Evolutionary conservation across 768 basidiomycete genomes (phyloP), one percentile per base, ranked within the genome.

Genomic region (Podaxis sp.): DNA sequence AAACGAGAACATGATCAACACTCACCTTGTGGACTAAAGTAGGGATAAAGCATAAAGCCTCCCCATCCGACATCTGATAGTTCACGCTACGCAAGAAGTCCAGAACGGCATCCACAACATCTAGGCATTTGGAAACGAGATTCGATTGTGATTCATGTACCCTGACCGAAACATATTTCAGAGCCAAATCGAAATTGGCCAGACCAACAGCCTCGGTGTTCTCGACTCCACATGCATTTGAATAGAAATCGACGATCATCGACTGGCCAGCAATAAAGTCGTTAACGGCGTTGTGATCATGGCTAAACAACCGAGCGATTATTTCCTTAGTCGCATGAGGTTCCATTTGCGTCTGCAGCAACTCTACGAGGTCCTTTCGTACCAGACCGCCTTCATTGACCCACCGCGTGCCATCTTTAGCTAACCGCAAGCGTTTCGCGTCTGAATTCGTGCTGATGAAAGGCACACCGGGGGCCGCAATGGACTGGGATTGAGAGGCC

Each of bases 151-250:
- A 89, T 71, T 95, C 91, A 63, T 96, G 89, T 23, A 88, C 82
- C 66, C 91, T 91, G 68, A 98, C 85, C 1, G 95, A 96, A 28
- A 89, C 84, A 66, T 98, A 99, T 79, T 98, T 98, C 69, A 98
- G 76, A 1, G 90, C 85, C 36, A 98, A 79, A 72, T 99, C 97
- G 50, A 93, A 86, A 69, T 94, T 98, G 27, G 93, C 90, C 47
- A 96, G 68, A 60, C 92, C 87, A 21, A 89, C 74, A 38, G 80
- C 81, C 69, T 83, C 83, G 18, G 87, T 71, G 55, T 75, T 77
- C 46, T 89, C 84, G 32, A 85, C 83, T 18, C 81, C 83, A 21
- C 77, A 77, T 16, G 84, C 81, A 52, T 76, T 76, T 53, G 82
- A 71, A 72, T 87, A 95, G 69, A 93, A 89, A 1, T 95, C 92